A percentile compares a stretch with the other conserved stretches of the same genome.
phyloP scores from a whole-genome alignment of 305 asterid species.

The Petunia hybrid region DNA sequence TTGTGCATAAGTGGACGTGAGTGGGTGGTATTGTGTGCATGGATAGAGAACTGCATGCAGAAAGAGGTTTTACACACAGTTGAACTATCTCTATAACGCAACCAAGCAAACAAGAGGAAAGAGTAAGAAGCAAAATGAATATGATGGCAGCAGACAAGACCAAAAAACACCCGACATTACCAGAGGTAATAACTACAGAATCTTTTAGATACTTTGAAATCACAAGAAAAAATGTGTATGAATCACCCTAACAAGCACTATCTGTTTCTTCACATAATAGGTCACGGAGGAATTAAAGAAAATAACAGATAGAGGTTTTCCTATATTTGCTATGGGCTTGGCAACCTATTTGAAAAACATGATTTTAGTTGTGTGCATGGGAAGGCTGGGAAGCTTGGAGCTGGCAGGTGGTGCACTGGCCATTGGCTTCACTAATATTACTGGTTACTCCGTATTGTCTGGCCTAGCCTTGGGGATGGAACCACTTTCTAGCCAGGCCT shows the following conservation, averaged over 20 bases:
- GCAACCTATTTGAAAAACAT: constrained; percentile 79
- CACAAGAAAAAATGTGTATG: constrained; percentile 28
- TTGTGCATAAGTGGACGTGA: constrained; percentile 25
- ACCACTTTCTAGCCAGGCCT: constrained; percentile 87
- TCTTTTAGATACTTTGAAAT: constrained; percentile 35
- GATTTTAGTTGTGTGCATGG: constrained; percentile 86
- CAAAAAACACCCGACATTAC: constrained; percentile 54
- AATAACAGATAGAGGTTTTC: constrained; percentile 63
- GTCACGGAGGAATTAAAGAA: constrained; percentile 76
- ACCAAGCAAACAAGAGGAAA: constrained; percentile 47
- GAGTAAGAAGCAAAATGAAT: constrained; percentile 42
- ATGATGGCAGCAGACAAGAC: constrained; percentile 59
- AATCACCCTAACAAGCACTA: constrained; percentile 39
- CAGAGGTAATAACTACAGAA: constrained; percentile 64
- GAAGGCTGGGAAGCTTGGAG: constrained; percentile 84
- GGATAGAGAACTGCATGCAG: constrained; percentile 46
- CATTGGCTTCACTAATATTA: constrained; percentile 89
- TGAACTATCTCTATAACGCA: constrained; percentile 39
- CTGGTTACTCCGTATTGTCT: constrained; percentile 82
- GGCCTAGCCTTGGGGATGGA: constrained; percentile 97
- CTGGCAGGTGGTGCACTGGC: constrained; percentile 94
- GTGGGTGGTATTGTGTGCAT: constrained; percentile 40
- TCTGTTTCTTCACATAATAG: constrained; percentile 38
- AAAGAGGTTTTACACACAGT: constrained; percentile 33
- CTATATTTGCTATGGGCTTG: constrained; percentile 80